Percentiles rank a stretch among this genome's conserved stretches.
phyloP scores from a whole-genome alignment of 164 flowering plant genomes.

The Protea cynaroides region DNA sequence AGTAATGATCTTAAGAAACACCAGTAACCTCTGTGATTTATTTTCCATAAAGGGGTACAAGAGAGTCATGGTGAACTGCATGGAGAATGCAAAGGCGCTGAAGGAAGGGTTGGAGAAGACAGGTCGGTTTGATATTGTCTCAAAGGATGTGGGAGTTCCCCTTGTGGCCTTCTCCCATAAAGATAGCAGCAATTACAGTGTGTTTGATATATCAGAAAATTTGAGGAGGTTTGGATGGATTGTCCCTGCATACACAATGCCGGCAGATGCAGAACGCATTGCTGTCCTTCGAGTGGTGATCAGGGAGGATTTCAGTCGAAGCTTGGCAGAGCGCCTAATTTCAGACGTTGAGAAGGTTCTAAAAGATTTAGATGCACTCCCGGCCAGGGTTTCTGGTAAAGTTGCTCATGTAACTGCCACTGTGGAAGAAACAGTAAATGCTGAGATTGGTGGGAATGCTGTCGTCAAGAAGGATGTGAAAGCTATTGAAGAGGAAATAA shows the following conservation, averaged over 20 bases:
- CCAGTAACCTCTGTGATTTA: too few relatives aligned
- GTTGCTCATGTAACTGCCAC: conserved; percentile 22
- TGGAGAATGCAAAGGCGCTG: conserved; percentile 38
- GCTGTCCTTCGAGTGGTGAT: conserved; percentile 39
- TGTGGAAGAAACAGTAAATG: conserved; percentile 7
- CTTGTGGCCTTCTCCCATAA: conserved; percentile 57
- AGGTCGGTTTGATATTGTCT: conserved; percentile 48
- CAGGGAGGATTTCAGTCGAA: conserved; percentile 65
- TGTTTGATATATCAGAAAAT: conserved; percentile 45
- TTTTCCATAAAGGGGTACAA: conserved; percentile 43
- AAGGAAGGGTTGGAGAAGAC: conserved; percentile 40
- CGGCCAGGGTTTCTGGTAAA: conserved; percentile 8
- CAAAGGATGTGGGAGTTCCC: conserved; percentile 62
- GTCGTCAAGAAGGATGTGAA: conserved; percentile 18
- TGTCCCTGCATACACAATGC: conserved; percentile 50
- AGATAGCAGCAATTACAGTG: conserved; percentile 40
- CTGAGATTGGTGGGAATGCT: background rate
- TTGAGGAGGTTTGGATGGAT: conserved; percentile 64
- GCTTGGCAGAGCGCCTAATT: conserved; percentile 46
- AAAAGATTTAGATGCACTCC: conserved; percentile 32
- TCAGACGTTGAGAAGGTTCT: conserved; percentile 37
- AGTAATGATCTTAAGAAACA: too few relatives aligned
- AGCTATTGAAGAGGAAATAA: conserved; percentile 22
- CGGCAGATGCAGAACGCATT: conserved; percentile 27
- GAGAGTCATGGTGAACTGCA: conserved; percentile 52